A percentile compares a stretch with the other conserved stretches of the same genome.
Conservation (phyloP, 2,329 filamentous ascomycete species). For the Amauroascus verrucosus region DNA sequence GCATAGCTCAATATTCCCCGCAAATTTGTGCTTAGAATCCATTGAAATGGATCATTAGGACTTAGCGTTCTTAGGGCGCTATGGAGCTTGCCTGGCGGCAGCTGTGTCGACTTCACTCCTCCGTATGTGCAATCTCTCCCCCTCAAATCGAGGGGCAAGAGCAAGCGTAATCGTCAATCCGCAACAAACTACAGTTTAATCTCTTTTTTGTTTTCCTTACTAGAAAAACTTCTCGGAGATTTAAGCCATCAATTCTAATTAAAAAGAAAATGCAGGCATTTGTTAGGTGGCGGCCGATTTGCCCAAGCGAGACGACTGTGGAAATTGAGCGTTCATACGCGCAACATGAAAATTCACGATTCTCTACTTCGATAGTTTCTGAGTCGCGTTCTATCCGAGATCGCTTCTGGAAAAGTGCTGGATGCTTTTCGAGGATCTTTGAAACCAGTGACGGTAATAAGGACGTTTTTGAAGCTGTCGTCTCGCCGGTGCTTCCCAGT, state of each 20-base stretch:
- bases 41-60: too few relatives aligned
- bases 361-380: slow-evolving; percentile 9
- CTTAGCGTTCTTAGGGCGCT: too few relatives aligned
- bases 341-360: slow-evolving; percentile 7
- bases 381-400: neutral
- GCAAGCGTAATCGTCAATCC: too few relatives aligned
- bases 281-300: slow-evolving; percentile 16
- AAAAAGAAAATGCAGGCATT: slow-evolving; percentile 13
- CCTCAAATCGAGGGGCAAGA: too few relatives aligned
- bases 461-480: slow-evolving; percentile 24
- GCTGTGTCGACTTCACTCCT: too few relatives aligned
- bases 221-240: too few relatives aligned
- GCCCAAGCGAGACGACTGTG: slow-evolving; percentile 1
- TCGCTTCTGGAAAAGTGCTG: slow-evolving; percentile 22
- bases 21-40: too few relatives aligned
- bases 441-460: slow-evolving; percentile 20
- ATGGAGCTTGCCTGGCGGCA: too few relatives aligned
- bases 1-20: too few relatives aligned
- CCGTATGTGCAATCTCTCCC: too few relatives aligned
- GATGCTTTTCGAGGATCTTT: slow-evolving; percentile 21
- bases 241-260: neutral
- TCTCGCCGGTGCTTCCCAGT: slow-evolving; percentile 27
- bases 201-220: too few relatives aligned
- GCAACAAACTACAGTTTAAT: too few relatives aligned
- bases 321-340: slow-evolving; percentile 13